Base-by-base conservation (phyloP, 2,329 filamentous ascomycete species). In the Trichoderma brevicompactum region DNA sequence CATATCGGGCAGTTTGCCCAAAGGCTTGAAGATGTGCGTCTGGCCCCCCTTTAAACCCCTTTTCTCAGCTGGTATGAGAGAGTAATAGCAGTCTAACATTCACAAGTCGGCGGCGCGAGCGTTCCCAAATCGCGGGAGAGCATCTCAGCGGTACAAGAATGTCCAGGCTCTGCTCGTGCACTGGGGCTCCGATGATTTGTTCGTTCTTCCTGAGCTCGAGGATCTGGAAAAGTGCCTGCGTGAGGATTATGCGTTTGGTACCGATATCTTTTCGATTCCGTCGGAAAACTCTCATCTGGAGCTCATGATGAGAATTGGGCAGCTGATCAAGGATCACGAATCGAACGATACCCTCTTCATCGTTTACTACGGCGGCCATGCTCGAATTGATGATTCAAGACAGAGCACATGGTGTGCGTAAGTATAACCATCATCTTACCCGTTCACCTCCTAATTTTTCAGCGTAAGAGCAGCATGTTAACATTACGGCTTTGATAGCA, bases 341-440 rank as follows among this genome's bases (percentile, higher is more conserved):
- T 81, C 81, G 3, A 78, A 79, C 49, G 82, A 86, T 53, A 87
- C 84, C 0, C 74, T 87, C 1, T 85, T 87, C 68, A 72, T 87
- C 8, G 75, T 87, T 15, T 87, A 87, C 71, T 87, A 87, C 64
- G 85, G 84, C 10, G 85, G 85, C 0, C 85, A 87, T 72, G 85
- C 85, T 3, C 81, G 81, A 67, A 87, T 87, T 66, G 85, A 87
- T 66, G 83, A 86, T 66, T 84, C 84, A 23, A 79, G 84, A 56
- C 84, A 87, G 70, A 87, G 84, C 72, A 86, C 84, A 7, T 87
- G 85, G 84, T 87, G 84, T 71, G 84, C 84, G 78, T 84, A 76
- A 77, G 81, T 82, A 53, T 9, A 56, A 5, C 7, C 32, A 34
- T 7, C 32, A 34, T 7, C 48, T 36, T 23, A 38, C 10, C 9